Conservation (phyloP, 1,284 basidiomycete species). For the Cystobasidium sp. region DNA sequence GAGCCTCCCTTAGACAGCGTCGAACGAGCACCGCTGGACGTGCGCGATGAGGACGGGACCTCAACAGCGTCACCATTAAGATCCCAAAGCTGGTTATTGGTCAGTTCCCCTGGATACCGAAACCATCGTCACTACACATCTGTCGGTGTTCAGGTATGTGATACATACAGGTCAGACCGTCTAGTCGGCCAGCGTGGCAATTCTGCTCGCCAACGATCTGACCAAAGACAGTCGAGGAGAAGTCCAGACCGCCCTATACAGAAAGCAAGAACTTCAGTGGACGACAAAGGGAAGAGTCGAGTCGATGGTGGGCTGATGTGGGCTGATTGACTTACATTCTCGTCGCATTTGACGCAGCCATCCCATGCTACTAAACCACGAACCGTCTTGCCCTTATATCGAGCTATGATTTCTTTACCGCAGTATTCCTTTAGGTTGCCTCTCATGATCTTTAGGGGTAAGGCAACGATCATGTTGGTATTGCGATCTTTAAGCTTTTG, state of each 20-base stretch:
- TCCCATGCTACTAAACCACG: conserved; percentile 26
- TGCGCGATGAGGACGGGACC: background rate
- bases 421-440: conserved; percentile 25
- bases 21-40: too few relatives aligned
- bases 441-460: conserved; percentile 23
- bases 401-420: conserved; percentile 28
- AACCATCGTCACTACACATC: background rate
- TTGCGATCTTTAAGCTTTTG: conserved; percentile 18
- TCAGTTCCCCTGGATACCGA: conserved; percentile 2
- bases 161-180: conserved; percentile 26
- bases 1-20: too few relatives aligned
- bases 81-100: conserved; percentile 21
- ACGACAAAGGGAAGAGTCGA: background rate
- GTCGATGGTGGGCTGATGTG: background rate
- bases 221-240: conserved; percentile 26
- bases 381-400: conserved; percentile 23
- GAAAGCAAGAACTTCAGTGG: background rate
- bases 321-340: conserved; percentile 5
- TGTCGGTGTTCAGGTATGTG: too few relatives aligned
- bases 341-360: conserved; percentile 26
- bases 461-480: conserved; percentile 22
- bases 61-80: conserved; percentile 4
- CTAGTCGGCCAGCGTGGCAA: conserved; percentile 17
- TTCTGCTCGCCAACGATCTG: conserved; percentile 26
- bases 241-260: conserved; percentile 31